Base-by-base conservation (phyloP, 1,284 basidiomycete species). In the Cystobasidiaceae sp. region DNA sequence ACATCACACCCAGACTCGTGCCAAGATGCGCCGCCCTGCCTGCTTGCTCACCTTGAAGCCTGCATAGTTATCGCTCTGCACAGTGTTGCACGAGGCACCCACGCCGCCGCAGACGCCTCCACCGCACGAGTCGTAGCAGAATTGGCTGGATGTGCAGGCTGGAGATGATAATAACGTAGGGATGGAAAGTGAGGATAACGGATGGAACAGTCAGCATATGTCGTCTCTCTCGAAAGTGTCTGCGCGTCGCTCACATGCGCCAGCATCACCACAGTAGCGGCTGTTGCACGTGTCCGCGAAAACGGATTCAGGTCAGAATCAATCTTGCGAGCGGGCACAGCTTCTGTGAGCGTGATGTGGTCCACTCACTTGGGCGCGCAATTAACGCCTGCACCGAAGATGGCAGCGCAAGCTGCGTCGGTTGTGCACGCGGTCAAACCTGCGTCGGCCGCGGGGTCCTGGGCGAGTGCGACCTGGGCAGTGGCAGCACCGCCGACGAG, bases 1-100 rank as follows among this genome's bases (percentile, higher is more conserved):
- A n/a, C n/a, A n/a, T n/a, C n/a, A n/a, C n/a, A n/a, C n/a, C n/a
- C n/a, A n/a, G n/a, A n/a, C n/a, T n/a, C n/a, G n/a, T n/a, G n/a
- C n/a, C n/a, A n/a, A n/a, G n/a, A n/a, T n/a, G n/a, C n/a, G n/a
- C n/a, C n/a, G n/a, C n/a, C n/a, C n/a, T n/a, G n/a, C n/a, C n/a
- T n/a, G n/a, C n/a, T n/a, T 39, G 37, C 37, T 11, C 37, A 23
- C 51, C 51, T 55, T 55, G 34, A 32, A 55, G 8, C 51, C 51
- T 9, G 21, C 51, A 41, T 55, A 55, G 13, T 55, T 41, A 27
- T 37, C n/a, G 21, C 43, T 33, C 8, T 13, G 15, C 3, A 23
- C 27, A 4, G 51, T 55, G 17, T 55, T 55, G 23, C 51, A 55
- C 19, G 21, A n/a, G 8, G 51, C 51, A 39, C 51, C 51, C 8